A percentile compares a stretch with the other conserved stretches of the same genome.
Conservation (phyloP, 2,329 filamentous ascomycete genomes). For the Leptoxyphium fumago region DNA sequence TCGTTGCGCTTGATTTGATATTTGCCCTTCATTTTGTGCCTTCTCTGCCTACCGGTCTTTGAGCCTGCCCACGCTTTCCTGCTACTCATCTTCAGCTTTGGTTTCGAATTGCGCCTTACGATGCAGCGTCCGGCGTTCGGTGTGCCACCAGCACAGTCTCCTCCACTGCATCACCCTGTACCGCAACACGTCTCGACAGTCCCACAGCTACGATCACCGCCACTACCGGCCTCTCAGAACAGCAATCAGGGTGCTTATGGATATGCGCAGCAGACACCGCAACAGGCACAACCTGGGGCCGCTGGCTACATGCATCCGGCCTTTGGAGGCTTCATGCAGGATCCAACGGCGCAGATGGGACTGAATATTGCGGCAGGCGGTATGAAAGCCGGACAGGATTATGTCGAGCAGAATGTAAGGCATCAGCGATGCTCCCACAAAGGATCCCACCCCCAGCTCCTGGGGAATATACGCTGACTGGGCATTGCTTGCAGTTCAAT, state of each 20-base stretch:
- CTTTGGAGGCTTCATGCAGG: slow-evolving; percentile 89
- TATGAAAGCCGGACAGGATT: slow-evolving; percentile 81
- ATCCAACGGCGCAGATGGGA: slow-evolving; percentile 87
- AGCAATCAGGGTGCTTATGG: slow-evolving; percentile 51
- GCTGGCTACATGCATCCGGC: slow-evolving; percentile 35
- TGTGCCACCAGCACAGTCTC: slow-evolving; percentile 60
- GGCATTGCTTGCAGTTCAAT: slow-evolving; percentile 39
- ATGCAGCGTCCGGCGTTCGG: slow-evolving; percentile 84
- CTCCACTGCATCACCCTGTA: slow-evolving; percentile 89
- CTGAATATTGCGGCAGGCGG: slow-evolving; percentile 88
- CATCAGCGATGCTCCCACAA: not conserved
- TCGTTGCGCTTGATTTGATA: too few relatives aligned
- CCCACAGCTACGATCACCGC: slow-evolving; percentile 88
- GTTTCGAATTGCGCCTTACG: slow-evolving; percentile 14
- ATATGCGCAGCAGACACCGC: slow-evolving; percentile 41
- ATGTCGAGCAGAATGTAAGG: slow-evolving; percentile 84
- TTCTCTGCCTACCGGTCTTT: too few relatives aligned
- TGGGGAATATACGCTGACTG: not conserved
- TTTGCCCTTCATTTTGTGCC: too few relatives aligned
- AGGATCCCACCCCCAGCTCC: not conserved
- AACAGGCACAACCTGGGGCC: slow-evolving; percentile 33
- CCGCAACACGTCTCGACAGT: slow-evolving; percentile 98
- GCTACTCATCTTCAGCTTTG: too few relatives aligned
- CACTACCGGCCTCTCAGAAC: slow-evolving; percentile 59
- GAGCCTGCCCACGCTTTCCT: too few relatives aligned